These are phyloP conservation scores for Penicillium polonicum DNA, from an alignment of 2,329 filamentous ascomycete species.

Conservation along the genomic window DNA sequence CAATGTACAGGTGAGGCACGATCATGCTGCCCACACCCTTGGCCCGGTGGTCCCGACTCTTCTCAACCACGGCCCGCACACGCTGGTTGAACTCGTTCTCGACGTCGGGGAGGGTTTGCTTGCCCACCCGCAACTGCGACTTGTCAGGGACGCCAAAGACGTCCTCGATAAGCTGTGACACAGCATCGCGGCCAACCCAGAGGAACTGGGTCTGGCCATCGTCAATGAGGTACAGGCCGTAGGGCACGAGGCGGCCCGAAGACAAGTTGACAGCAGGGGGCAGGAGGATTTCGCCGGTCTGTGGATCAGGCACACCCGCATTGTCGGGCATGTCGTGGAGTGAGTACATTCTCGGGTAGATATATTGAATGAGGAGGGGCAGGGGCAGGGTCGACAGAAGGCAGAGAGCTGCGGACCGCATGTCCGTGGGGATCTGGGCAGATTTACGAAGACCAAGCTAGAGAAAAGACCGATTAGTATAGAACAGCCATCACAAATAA, in stretches of 20 bases:
- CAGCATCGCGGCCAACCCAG: slow-evolving; percentile 90
- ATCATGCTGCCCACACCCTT: slow-evolving; percentile 89
- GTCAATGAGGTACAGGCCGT: slow-evolving; percentile 93
- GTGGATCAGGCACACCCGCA: slow-evolving; percentile 78
- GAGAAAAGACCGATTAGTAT: slow-evolving; percentile 24
- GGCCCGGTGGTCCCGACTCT: slow-evolving; percentile 82
- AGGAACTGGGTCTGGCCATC: slow-evolving; percentile 97
- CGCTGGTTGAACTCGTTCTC: slow-evolving; percentile 97
- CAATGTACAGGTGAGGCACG: slow-evolving; percentile 89
- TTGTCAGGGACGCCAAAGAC: slow-evolving; percentile 88
- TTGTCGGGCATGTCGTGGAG: slow-evolving; percentile 95
- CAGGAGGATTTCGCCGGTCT: slow-evolving; percentile 84
- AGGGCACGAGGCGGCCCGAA: slow-evolving; percentile 81
- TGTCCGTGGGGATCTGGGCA: slow-evolving; percentile 88
- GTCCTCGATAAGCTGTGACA: slow-evolving; percentile 82
- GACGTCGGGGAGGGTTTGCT: slow-evolving; percentile 78
- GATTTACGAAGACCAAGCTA: slow-evolving; percentile 81
- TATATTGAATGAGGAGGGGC: slow-evolving; percentile 88
- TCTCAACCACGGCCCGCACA: slow-evolving; percentile 83
- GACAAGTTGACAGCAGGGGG: slow-evolving; percentile 83
- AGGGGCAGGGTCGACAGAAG: slow-evolving; percentile 90
- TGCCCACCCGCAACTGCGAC: slow-evolving; percentile 83
- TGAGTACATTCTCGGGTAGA: slow-evolving; percentile 81
- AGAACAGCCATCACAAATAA: neutral
- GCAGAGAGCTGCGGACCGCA: slow-evolving; percentile 88